Base-by-base conservation (phyloP, 345 rosid species). In the Hibiscus tridactylites region DNA sequence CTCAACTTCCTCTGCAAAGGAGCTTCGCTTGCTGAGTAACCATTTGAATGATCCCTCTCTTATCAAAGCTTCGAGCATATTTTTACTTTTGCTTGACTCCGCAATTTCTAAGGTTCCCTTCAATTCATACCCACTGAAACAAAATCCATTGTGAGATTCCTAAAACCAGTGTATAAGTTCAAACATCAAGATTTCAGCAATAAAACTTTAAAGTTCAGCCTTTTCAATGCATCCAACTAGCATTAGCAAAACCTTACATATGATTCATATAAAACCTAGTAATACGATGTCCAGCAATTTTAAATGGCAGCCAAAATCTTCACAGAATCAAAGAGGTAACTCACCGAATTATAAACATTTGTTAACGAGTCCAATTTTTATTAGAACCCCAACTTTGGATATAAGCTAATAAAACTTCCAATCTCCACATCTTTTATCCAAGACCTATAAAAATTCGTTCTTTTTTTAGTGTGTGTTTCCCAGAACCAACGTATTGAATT, bases 11-110 rank as follows among this genome's bases (percentile, higher is more conserved):
- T 95, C 91, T 39, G 81, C 86, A 21, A 90, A 89, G n/a, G 87
- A 75, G 77, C 79, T 83, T 74, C 85, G 78, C 76, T 77, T 90
- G 52, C 92, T 80, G 50, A 95, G 85, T 76, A 95, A 71, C 98
- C 98, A 92, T 79, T 87, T 87, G 78, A 95, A 90, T 53, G 99
- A 90, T 52, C 94, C 89, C 35, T 91, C 97, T 80, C 78, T 83
- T 39, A 89, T 91, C 44, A 95, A 75, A 78, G 84, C 89, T 84
- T 92, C 98, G 1, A 95, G 81, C 87, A 90, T 80, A 81, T 81
- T 82, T 75, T 87, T 75, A 33, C 96, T 86, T 78, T 84, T 95
- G 85, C 83, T 90, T 52, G 87, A 74, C 58, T 85, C 85, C 8
- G 79, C 86, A 90, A 86, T 87, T 68, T 73, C 72, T 57, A 19